These are phyloP conservation scores for Phaeotremella fagi DNA, from an alignment of 768 basidiomycete species.

Conservation along the genomic window DNA sequence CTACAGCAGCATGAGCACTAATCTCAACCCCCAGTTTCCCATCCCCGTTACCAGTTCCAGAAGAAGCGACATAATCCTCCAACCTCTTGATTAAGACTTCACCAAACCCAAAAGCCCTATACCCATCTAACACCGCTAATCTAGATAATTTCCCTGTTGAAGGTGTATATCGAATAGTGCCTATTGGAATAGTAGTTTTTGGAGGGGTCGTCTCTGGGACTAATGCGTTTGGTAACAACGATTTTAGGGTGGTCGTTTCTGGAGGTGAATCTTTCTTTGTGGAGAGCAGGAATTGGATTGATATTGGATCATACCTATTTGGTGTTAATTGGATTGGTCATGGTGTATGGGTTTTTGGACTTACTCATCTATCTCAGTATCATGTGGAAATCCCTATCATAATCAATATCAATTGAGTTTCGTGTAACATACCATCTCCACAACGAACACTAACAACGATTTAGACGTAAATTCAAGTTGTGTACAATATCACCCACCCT, in stretches of 20 bases:
- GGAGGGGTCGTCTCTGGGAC: neutral
- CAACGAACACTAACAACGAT: constrained; percentile 27
- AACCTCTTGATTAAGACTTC: constrained; percentile 28
- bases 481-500: constrained; percentile 28
- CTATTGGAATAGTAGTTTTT: constrained; percentile 28
- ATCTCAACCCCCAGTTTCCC: constrained; percentile 1
- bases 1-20: neutral
- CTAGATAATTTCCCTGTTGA: constrained; percentile 30
- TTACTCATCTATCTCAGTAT: constrained; percentile 42
- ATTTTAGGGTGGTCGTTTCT: constrained; percentile 6
- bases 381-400: constrained; percentile 41
- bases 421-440: constrained; percentile 29
- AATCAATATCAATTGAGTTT: neutral
- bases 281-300: constrained; percentile 33
- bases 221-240: neutral
- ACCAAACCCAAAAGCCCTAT: constrained; percentile 38
- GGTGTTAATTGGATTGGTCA: neutral
- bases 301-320: constrained; percentile 23
- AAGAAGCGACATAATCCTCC: constrained; percentile 17
- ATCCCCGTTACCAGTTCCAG: constrained; percentile 1
- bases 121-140: constrained; percentile 32
- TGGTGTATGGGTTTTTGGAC: neutral
- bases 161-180: constrained; percentile 33
- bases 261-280: constrained; percentile 21
- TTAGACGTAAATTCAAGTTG: neutral